Percentiles rank a stretch among this genome's conserved stretches.
These are phyloP conservation scores for Jaapia argillacea DNA, from an alignment of 768 basidiomycete genomes.

Conservation along the genomic window DNA sequence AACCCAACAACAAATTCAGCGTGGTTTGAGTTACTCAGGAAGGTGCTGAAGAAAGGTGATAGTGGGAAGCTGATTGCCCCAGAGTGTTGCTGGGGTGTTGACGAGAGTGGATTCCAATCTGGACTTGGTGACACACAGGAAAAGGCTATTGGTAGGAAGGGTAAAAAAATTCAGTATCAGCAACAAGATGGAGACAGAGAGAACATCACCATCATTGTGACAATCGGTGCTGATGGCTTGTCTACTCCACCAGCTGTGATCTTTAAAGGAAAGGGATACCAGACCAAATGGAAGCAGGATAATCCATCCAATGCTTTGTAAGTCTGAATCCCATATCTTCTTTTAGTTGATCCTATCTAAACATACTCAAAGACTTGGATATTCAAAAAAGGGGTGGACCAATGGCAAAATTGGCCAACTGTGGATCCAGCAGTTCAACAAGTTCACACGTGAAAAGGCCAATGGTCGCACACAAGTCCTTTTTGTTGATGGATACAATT, in stretches of 20 bases:
- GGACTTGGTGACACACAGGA: slow-evolving; percentile 15
- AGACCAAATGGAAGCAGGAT: slow-evolving; percentile 27
- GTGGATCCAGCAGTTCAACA: slow-evolving; percentile 31
- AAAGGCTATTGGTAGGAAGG: slow-evolving; percentile 17
- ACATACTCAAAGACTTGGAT: slow-evolving; percentile 10
- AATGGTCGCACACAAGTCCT: slow-evolving; percentile 20
- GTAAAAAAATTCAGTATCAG: slow-evolving; percentile 20
- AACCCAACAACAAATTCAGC: slow-evolving; percentile 24
- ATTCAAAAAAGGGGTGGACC: slow-evolving; percentile 24
- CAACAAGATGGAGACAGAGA: slow-evolving; percentile 22
- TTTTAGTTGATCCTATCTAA: slow-evolving; percentile 2
- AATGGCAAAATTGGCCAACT: slow-evolving; percentile 24
- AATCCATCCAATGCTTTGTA: slow-evolving; percentile 31
- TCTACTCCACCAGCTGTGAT: slow-evolving; percentile 28
- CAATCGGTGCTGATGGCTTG: slow-evolving; percentile 33
- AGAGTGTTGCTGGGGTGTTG: slow-evolving; percentile 22
- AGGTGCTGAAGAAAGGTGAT: slow-evolving; percentile 11
- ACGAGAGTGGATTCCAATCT: slow-evolving; percentile 24
- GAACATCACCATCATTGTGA: slow-evolving; percentile 30
- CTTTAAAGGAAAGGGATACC: slow-evolving; percentile 26
- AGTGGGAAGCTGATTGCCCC: slow-evolving; percentile 8
- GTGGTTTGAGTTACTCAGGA: slow-evolving; percentile 24
- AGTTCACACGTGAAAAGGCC: slow-evolving; percentile 26
- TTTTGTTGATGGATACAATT: slow-evolving; percentile 36
- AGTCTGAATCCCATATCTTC: slow-evolving; percentile 14